Conservation (phyloP, 371 early-diverging fungal species). For the Mortierella sp. region DNA sequence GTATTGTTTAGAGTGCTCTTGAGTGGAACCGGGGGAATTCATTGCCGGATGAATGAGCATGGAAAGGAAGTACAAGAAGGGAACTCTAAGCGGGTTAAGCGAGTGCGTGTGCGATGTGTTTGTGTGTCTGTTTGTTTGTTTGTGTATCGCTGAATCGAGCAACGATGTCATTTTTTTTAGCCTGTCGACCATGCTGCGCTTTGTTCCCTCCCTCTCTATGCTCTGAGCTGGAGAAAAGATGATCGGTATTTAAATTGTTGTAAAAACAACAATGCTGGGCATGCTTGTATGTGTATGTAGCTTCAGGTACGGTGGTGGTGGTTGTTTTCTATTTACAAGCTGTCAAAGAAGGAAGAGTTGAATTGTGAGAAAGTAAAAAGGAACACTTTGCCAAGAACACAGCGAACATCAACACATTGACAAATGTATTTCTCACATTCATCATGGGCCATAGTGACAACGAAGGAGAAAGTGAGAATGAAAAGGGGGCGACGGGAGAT, state of each 20-base stretch:
- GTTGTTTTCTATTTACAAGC: neutral
- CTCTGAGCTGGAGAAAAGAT: neutral
- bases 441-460: neutral
- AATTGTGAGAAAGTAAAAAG: neutral
- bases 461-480: neutral
- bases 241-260: neutral
- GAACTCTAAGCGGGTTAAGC: slow-evolving; percentile 9
- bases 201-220: neutral
- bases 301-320: neutral
- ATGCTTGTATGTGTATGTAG: neutral
- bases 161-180: neutral
- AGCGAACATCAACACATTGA: no score
- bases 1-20: neutral
- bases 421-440: no score
- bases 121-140: no score
- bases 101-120: neutral
- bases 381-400: no score
- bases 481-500: neutral
- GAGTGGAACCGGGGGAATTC: neutral
- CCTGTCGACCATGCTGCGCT: neutral
- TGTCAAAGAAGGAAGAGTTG: neutral
- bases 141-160: neutral
- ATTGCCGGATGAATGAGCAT: slow-evolving; percentile 1
- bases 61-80: neutral
- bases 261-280: neutral